Conservation (phyloP, 495 filamentous ascomycete species). For the Penicillium turbatum region DNA sequence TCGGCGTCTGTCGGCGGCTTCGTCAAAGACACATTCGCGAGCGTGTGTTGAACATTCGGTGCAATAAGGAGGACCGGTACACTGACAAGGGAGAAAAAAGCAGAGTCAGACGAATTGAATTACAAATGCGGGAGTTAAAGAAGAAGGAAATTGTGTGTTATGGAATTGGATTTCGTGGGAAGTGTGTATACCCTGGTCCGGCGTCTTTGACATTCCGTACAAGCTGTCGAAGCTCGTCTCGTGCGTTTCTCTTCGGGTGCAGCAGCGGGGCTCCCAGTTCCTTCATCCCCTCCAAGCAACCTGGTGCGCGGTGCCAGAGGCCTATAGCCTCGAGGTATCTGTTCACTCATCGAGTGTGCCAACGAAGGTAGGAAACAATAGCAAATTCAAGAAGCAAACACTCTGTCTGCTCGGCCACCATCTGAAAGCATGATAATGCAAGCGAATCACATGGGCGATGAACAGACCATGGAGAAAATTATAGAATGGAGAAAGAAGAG, state of each 20-base stretch:
- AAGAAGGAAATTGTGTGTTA: not conserved
- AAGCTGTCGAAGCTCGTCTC: conserved; percentile 41
- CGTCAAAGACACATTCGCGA: conserved; percentile 38
- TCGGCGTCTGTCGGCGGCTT: conserved; percentile 38
- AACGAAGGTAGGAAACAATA: not conserved
- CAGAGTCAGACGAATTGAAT: conserved; percentile 3
- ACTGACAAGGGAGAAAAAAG: conserved; percentile 17
- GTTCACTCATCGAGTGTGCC: conserved; percentile 27
- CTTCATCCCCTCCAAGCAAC: conserved; percentile 14
- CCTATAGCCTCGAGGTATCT: conserved; percentile 27
- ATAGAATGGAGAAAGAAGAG: conserved; percentile 3
- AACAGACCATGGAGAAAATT: conserved; percentile 1
- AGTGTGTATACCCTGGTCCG: conserved; percentile 37
- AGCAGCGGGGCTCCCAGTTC: conserved; percentile 8
- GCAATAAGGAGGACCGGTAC: conserved; percentile 29
- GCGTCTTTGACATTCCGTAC: conserved; percentile 39
- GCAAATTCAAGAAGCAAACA: not conserved
- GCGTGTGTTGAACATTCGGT: conserved; percentile 35
- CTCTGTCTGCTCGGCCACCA: not conserved
- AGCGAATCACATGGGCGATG: not conserved
- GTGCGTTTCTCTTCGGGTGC: conserved; percentile 33
- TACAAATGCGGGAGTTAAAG: not conserved
- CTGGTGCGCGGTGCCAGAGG: conserved; percentile 34
- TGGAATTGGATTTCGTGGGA: not conserved
- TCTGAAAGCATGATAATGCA: conserved; percentile 8